Conservation (phyloP, 108 stramenopile genomes). For the Fragilaria crotonensis region DNA sequence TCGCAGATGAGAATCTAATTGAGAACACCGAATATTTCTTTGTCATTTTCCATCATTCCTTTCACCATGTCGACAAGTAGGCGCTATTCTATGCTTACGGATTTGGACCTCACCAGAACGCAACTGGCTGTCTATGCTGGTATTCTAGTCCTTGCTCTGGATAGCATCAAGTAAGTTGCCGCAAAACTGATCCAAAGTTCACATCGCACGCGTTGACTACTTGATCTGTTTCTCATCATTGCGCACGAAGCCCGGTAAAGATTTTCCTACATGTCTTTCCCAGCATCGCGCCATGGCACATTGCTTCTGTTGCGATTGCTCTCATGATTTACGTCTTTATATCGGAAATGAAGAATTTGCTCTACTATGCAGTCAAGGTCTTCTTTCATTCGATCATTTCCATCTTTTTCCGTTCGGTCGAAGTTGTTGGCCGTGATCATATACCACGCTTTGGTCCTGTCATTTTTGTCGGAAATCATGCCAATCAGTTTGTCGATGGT, state of each 20-base stretch:
- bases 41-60: too few relatives aligned
- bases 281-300: conserved; percentile 65
- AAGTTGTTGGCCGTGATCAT: conserved; percentile 85
- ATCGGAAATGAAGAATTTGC: conserved; percentile 67
- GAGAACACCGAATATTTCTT: too few relatives aligned
- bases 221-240: conserved; percentile 1
- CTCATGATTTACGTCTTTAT: conserved; percentile 72
- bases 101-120: conserved; percentile 74
- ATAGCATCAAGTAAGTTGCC: conserved; percentile 67
- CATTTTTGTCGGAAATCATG: conserved; percentile 94
- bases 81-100: conserved; percentile 1
- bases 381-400: conserved; percentile 82
- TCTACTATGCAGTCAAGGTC: conserved; percentile 77
- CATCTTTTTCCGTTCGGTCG: conserved; percentile 84
- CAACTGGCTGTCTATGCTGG: conserved; percentile 75
- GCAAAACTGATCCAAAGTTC: background rate
- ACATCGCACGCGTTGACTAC: background rate
- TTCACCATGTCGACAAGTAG: too few relatives aligned
- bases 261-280: conserved; percentile 83
- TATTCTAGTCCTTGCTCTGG: conserved; percentile 75
- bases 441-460: conserved; percentile 90
- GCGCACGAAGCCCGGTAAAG: conserved; percentile 71
- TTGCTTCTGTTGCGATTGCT: conserved; percentile 51
- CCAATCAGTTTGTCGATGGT: conserved; percentile 96
- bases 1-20: too few relatives aligned